Conservation (phyloP, 2,329 filamentous ascomycete genomes). For the Rhynchosporium agropyri region DNA sequence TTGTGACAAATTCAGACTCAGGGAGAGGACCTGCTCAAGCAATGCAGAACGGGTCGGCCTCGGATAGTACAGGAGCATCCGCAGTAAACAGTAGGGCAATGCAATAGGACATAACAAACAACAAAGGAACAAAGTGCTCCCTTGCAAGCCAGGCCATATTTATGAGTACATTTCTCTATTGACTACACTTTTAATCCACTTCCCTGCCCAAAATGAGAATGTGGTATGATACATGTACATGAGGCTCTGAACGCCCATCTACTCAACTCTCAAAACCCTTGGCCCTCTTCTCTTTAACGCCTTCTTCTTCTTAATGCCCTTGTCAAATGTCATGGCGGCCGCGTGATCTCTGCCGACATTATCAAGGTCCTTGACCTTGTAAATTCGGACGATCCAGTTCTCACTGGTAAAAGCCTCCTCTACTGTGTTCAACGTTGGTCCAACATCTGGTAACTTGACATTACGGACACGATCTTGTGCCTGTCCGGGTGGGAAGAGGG, state of each 20-base stretch:
- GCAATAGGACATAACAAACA: not conserved
- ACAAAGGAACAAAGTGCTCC: conserved; percentile 21
- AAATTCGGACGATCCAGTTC: conserved; percentile 99
- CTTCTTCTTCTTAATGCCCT: conserved; percentile 84
- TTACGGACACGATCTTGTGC: conserved; percentile 88
- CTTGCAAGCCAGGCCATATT: conserved; percentile 30
- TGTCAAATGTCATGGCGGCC: conserved; percentile 69
- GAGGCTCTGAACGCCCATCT: conserved; percentile 40
- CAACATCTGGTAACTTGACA: conserved; percentile 76
- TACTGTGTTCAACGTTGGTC: conserved; percentile 82
- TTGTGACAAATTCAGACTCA: too few relatives aligned
- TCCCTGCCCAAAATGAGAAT: conserved; percentile 24
- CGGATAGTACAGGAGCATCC: not conserved
- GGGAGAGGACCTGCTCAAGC: too few relatives aligned
- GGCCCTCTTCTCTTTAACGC: conserved; percentile 70
- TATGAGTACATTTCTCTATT: conserved; percentile 40
- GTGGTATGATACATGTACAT: conserved; percentile 39
- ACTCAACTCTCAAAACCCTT: conserved; percentile 72
- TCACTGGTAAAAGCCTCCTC: conserved; percentile 99
- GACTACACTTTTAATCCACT: conserved; percentile 31
- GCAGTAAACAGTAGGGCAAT: not conserved
- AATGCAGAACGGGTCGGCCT: not conserved
- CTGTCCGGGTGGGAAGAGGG: conserved; percentile 88
- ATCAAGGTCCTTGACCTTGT: conserved; percentile 99
- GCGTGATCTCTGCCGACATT: conserved; percentile 90